Conservation (phyloP, 345 rosid species). For the Firmiana major region DNA sequence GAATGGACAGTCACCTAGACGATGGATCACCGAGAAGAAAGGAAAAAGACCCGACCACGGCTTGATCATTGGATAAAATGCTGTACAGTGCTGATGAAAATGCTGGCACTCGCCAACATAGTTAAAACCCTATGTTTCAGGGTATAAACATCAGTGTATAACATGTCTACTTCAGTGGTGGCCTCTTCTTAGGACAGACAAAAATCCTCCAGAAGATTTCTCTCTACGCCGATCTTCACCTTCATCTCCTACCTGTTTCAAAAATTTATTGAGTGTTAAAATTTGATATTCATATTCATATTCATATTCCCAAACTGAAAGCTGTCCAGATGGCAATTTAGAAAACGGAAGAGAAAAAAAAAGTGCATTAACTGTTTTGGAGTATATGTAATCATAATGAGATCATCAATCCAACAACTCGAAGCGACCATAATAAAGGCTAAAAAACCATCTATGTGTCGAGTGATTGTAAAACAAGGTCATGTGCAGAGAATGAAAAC, state of each 20-base stretch:
- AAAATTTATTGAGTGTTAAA: not conserved
- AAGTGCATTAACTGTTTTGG: not conserved
- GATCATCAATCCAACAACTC: not conserved
- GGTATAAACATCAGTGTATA: not conserved
- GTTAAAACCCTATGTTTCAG: constrained; percentile 8
- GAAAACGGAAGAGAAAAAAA: not conserved
- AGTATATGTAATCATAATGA: not conserved
- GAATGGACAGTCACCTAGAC: not conserved
- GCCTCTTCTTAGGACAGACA: constrained; percentile 82
- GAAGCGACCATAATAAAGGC: not conserved
- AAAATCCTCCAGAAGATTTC: constrained; percentile 65
- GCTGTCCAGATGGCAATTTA: not conserved
- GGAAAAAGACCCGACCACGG: not conserved
- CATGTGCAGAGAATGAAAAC: not conserved
- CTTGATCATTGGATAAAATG: constrained; percentile 7
- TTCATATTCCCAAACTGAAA: not conserved
- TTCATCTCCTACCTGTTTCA: constrained; percentile 61
- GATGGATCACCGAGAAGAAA: not conserved
- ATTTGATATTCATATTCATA: not conserved
- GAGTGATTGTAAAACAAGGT: not conserved
- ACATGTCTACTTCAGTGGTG: constrained; percentile 39
- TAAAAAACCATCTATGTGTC: not conserved
- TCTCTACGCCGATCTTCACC: constrained; percentile 70
- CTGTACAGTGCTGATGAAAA: constrained; percentile 33
- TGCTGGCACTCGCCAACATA: not conserved